Evolutionary conservation across 495 filamentous ascomycete species (phyloP).

Genomic region (Xylaria intraflava): DNA sequence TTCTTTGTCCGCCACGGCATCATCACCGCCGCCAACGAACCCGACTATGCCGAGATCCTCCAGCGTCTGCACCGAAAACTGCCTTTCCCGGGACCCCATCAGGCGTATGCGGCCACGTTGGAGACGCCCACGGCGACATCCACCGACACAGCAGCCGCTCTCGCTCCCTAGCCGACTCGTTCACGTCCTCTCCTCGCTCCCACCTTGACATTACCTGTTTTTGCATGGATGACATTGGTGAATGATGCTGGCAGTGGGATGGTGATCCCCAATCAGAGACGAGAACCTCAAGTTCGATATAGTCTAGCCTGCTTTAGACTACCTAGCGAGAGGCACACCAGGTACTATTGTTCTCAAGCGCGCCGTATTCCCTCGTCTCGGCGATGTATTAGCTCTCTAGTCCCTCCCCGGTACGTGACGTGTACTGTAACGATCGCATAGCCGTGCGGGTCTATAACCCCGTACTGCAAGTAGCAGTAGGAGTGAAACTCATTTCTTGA

Average conservation of each 20-base stretch:
- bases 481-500: conserved; percentile 66
- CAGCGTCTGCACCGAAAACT: conserved; percentile 70
- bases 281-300: neutral
- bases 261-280: neutral
- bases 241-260: neutral
- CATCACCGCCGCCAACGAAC: conserved; percentile 74
- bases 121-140: neutral
- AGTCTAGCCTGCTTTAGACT: conserved; percentile 9
- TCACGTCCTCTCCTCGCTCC: no score
- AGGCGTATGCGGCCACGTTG: conserved; percentile 25
- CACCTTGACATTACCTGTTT: neutral
- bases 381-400: conserved; percentile 5
- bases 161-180: neutral
- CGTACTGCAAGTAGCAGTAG: neutral
- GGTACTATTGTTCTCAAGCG: neutral
- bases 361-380: neutral
- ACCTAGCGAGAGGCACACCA: neutral
- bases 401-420: conserved; percentile 9
- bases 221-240: neutral
- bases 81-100: conserved; percentile 67
- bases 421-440: neutral
- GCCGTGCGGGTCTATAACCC: neutral
- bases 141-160: conserved; percentile 1
- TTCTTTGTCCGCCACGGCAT: conserved; percentile 88
- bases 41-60: conserved; percentile 70